A percentile compares a stretch with the other conserved stretches of the same genome.
phyloP scores from a whole-genome alignment of 225 moss, liverwort and hornwort species.

The Ulota crispa region DNA sequence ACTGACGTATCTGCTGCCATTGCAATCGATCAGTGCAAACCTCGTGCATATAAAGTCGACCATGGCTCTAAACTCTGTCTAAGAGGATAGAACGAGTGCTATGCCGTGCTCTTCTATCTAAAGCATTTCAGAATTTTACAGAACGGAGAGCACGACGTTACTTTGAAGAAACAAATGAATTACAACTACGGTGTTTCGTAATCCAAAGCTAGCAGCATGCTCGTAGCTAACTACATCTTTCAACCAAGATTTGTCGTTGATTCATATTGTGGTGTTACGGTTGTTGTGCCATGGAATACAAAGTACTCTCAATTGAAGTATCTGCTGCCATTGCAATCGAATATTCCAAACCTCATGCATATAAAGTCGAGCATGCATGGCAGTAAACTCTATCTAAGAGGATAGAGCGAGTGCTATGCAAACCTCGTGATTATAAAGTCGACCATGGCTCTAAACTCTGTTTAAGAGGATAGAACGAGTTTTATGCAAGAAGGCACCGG shows the following conservation, averaged over 20 bases:
- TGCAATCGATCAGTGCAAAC: not conserved
- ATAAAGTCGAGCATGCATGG: not conserved
- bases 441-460: not conserved
- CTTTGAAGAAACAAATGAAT: not conserved
- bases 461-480: too few species aligned
- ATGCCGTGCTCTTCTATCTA: too few species aligned
- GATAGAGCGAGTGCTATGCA: not conserved
- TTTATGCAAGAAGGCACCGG: not conserved
- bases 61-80: not conserved
- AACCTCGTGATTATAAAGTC: not conserved
- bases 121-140: not conserved
- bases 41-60: not conserved
- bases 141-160: not conserved
- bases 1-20: not conserved
- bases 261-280: not conserved
- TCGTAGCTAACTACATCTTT: not conserved
- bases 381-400: not conserved
- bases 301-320: not conserved
- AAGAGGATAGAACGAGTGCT: not conserved
- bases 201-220: not conserved
- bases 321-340: not conserved
- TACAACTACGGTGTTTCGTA: not conserved
- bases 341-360: not conserved
- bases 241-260: not conserved
- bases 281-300: not conserved